Conservation (phyloP, 352 stramenopile genomes). For the Globisporangium mamillatum region DNA sequence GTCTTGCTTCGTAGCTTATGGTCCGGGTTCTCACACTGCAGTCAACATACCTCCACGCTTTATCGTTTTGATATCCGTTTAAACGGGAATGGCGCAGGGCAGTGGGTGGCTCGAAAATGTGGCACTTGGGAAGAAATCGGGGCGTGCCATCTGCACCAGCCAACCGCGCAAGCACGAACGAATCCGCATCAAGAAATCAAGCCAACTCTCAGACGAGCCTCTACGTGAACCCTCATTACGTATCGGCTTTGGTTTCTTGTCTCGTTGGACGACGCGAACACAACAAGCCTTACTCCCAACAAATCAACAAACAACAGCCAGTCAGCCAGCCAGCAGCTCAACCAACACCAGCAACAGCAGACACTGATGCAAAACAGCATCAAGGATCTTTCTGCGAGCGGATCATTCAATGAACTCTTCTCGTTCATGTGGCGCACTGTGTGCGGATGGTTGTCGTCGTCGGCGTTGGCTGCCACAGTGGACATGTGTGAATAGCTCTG, state of each 20-base stretch:
- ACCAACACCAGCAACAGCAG: too few relatives aligned
- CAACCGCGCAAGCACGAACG: not conserved
- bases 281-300: not conserved
- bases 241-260: not conserved
- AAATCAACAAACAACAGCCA: too few relatives aligned
- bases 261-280: constrained; percentile 8
- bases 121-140: not conserved
- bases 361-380: too few relatives aligned
- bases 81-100: too few relatives aligned
- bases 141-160: not conserved
- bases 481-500: not conserved
- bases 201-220: not conserved
- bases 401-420: not conserved
- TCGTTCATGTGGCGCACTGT: not conserved
- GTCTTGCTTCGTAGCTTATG: not conserved
- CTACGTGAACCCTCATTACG: not conserved
- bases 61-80: too few relatives aligned
- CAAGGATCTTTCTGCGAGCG: not conserved
- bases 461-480: not conserved
- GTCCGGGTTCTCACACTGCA: not conserved
- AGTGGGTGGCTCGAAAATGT: too few relatives aligned
- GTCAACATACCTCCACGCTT: not conserved
- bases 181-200: not conserved
- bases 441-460: not conserved
- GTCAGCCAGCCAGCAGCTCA: too few relatives aligned